Base-by-base conservation (phyloP, 257 asterid species). In the Plectranthus barbatus region DNA sequence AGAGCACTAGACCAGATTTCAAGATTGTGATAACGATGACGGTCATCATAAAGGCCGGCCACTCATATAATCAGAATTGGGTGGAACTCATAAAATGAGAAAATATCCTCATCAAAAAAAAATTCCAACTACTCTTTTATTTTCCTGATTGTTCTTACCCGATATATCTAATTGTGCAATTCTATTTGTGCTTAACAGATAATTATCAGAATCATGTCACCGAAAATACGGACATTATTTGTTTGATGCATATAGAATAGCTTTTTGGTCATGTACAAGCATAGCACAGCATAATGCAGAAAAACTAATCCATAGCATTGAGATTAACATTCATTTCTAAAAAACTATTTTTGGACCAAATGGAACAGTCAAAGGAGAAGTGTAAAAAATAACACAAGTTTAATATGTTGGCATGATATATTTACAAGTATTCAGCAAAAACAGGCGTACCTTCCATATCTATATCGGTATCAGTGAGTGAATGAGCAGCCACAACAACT, bases 361-460 rank as follows among this genome's bases (percentile, higher is more conserved):
- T 13, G 14, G 41, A 56, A 52, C 62, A 67, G 24, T 51, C 17
- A 31, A 53, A 42, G 59, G 56, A n/a, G 34, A 66, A 78, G 45
- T 34, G 7, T 24, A n/a, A 4, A 24, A 60, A 45, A 24, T 21
- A 44, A 39, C 52, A 56, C 44, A 45, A 66, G 18, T n/a, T 47
- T 36, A 8, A 37, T 13, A 37, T 8, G 44, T 10, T 66, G 47
- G 71, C 39, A 47, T 52, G 58, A 49, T 57, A 77, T 9, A 58
- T 48, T 44, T 39, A 42, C 23, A 75, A 69, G 55, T 46, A 34
- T 33, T 41, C 14, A 51, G 6, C 13, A 71, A 36, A 15, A 53
- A 33, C 67, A 66, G 69, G 44, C 86, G 52, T 68, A 87, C 97
- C 97, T 80, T 91, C 97, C 94, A 91, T 91, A 75, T 91, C 97